These are phyloP conservation scores for Primulina eburnea DNA, from an alignment of 257 asterid genomes.

Conservation along the genomic window DNA sequence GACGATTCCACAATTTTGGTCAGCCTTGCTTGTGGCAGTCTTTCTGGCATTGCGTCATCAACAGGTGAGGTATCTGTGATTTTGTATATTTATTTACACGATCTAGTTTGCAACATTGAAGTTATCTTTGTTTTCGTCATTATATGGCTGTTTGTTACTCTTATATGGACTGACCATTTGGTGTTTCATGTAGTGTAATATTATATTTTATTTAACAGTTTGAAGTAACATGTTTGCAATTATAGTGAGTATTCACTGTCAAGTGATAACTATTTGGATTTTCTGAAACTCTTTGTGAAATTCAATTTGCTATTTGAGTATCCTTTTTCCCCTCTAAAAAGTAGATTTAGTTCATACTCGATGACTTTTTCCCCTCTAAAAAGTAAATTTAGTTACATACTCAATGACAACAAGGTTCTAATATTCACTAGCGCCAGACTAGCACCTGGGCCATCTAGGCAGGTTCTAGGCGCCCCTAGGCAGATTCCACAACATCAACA, in stretches of 20 bases:
- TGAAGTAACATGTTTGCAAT: background rate
- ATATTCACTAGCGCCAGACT: too few relatives aligned
- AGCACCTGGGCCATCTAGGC: too few relatives aligned
- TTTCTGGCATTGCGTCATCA: slow-evolving; percentile 91
- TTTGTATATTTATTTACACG: background rate
- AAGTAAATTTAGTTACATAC: too few relatives aligned
- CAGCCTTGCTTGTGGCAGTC: slow-evolving; percentile 95
- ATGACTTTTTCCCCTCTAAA: background rate
- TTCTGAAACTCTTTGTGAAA: background rate
- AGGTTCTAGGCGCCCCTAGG: too few relatives aligned
- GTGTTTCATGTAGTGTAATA: background rate
- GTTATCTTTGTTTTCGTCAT: background rate
- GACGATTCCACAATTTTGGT: slow-evolving; percentile 60
- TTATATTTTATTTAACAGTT: background rate
- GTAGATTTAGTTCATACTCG: background rate
- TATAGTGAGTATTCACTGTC: background rate
- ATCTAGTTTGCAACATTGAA: background rate
- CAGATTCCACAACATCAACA: too few relatives aligned
- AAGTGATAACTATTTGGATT: background rate
- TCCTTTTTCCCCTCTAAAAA: background rate
- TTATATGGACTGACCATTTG: background rate
- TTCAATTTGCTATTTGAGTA: background rate
- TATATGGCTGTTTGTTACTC: background rate
- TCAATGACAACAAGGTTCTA: too few relatives aligned
- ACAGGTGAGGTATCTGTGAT: slow-evolving; percentile 51